phyloP scores from a whole-genome alignment of 306 rosid species.

The Pyrus bretschneideri region DNA sequence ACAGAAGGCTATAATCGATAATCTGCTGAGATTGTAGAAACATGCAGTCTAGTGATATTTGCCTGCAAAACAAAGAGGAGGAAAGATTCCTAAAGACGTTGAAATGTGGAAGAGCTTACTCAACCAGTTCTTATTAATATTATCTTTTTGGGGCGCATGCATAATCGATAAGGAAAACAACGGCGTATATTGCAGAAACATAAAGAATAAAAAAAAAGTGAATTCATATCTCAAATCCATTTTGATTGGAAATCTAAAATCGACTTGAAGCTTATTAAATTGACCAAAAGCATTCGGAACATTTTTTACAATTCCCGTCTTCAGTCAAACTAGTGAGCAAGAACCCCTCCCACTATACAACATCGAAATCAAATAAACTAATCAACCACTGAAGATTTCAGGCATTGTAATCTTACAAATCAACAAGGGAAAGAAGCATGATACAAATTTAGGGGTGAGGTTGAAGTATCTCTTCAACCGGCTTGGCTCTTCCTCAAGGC shows the following conservation, averaged over 20 bases:
- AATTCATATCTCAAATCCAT: background rate
- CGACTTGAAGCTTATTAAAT: background rate
- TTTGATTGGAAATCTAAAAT: background rate
- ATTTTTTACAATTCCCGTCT: background rate
- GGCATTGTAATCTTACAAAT: background rate
- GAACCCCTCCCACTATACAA: background rate
- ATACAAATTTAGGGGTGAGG: background rate
- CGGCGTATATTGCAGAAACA: background rate
- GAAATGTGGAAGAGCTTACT: background rate
- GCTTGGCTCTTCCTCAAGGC: background rate
- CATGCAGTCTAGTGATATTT: conserved; percentile 66
- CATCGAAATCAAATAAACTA: background rate
- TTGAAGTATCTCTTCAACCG: background rate
- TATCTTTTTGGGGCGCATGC: background rate
- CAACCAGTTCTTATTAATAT: background rate
- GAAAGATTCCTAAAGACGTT: background rate
- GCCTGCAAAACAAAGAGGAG: conserved; percentile 50
- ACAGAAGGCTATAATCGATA: conserved; percentile 89
- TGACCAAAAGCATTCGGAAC: background rate
- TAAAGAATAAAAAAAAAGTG: background rate
- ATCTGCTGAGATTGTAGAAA: conserved; percentile 87
- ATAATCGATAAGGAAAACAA: background rate
- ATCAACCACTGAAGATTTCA: background rate
- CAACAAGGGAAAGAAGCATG: background rate
- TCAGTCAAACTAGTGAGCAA: background rate